Base-by-base conservation (phyloP, 106 monocot species). In the Dendrobium officinale region DNA sequence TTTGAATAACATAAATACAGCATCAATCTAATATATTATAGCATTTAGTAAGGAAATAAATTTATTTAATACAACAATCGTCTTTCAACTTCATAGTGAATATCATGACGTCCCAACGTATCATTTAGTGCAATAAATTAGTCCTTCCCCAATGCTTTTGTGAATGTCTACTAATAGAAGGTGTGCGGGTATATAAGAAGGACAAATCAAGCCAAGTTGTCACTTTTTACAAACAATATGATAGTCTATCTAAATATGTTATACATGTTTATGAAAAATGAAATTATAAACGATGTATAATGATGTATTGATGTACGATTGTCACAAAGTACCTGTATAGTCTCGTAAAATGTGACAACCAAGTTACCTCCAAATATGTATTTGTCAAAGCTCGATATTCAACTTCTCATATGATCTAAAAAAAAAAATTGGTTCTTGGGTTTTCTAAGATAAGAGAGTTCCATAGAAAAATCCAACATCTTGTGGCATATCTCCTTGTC, bases 71-170 rank as follows among this genome's bases (percentile, higher is more conserved):
- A 51, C 51, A 51, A 51, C 13, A 1, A 51, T 51, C 10, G 2
- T 51, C 15, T 51, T 51, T 51, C 13, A 15, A 13, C 51, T 51
- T 15, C 13, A 15, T 15, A 77, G 77, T 77, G 49, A 77, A 51
- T 51, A 77, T 77, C 27, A 29, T 77, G 77, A 45, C 20, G 49
- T 51, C 77, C 29, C 48, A 51, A 51, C 18, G 54, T 77, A 48
- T 77, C 27, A 40, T 6, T 2, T 15, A 77, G 27, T 54, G 77
- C 24, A 19, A 77, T 22, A 77, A 77, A 51, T 45, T 77, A 48
- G 43, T 77, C 77, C 51, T 22, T 51, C 49, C 45, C 27, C 45
- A 49, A 77, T 4, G 2, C 10, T 77, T 73, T 51, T 51, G 13
- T 77, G 24, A 54, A 48, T 20, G 26, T 77, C 20, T 22, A 0